These are phyloP conservation scores for Thraustochytrium striatum DNA, from an alignment of 352 stramenopile species.

Conservation along the genomic window DNA sequence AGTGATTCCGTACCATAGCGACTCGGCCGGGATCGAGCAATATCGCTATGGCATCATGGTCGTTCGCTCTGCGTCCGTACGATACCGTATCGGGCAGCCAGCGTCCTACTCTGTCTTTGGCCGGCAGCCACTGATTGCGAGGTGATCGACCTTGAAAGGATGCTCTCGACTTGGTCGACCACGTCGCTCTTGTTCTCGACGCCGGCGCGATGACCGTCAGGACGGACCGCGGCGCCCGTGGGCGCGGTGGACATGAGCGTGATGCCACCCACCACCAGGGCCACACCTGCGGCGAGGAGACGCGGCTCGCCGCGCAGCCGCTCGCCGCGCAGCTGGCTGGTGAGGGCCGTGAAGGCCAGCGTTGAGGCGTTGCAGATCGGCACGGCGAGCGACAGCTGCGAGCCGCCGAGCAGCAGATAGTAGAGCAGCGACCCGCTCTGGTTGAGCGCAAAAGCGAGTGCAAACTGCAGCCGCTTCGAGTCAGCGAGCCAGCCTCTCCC, in stretches of 20 bases:
- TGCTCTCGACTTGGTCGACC: too few relatives aligned
- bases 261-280: not conserved
- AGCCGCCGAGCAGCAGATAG: slow-evolving; percentile 61
- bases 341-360: slow-evolving; percentile 64
- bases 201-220: too few relatives aligned
- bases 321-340: slow-evolving; percentile 59
- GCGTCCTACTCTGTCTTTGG: too few relatives aligned
- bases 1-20: too few relatives aligned
- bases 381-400: slow-evolving; percentile 61
- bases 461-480: slow-evolving; percentile 55
- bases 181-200: too few relatives aligned
- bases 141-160: too few relatives aligned
- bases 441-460: slow-evolving; percentile 64
- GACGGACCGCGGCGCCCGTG: too few relatives aligned
- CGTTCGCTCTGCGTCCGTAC: too few relatives aligned
- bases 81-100: too few relatives aligned
- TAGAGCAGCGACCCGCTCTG: slow-evolving; percentile 65
- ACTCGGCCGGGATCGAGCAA: not conserved
- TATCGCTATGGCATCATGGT: not conserved
- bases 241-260: not conserved
- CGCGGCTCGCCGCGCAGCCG: not conserved
- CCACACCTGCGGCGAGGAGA: not conserved
- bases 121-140: too few relatives aligned
- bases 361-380: slow-evolving; percentile 68
- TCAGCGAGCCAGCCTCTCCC: slow-evolving; percentile 28